Base-by-base conservation (phyloP, 176 grass and related monocot genomes). In the Tillandsia leiboldiana region DNA sequence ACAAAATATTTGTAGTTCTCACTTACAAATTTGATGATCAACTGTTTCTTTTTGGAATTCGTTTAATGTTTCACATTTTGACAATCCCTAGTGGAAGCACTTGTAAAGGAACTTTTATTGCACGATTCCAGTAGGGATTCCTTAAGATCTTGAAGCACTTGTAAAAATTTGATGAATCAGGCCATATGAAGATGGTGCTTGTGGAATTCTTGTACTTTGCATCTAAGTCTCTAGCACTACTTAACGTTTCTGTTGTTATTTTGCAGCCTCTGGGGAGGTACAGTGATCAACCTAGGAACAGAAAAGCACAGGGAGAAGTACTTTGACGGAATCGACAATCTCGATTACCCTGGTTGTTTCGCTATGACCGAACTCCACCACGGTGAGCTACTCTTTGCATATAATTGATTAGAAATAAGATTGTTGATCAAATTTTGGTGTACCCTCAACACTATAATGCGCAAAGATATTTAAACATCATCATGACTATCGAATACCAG, bases 281-380 rank as follows among this genome's bases (percentile, higher is more conserved):
- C 94, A 18, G 49, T 93, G 48, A 65, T 99, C 68, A 99, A 99
- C 66, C 56, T 99, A 26, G 89, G 94, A 70, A 99, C 94, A 49
- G 90, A 90, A 78, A 99, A 90, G 77, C 94, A 99, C 79, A 86
- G 61, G 63, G 89, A 99, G 26, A 99, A 86, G 77, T 99, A 71
- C 64, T 97, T 99, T 27, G 82, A 90, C 12, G 78, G 69, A 71
- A 99, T 99, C 8, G 94, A 97, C 72, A 99, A 90, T 83, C 84
- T 99, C 71, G 89, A 99, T 26, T 90, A 87, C 82, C 81, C 94
- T 70, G 94, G 94, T 65, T 99, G 94, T 72, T 99, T 99, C 79
- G 89, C 94, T 64, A 99, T 99, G 94, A 99, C 94, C 69, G 94
- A 99, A 86, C 80, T 99, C 12, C 94, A 99, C 79, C 94, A 99